Evolutionary conservation across 768 basidiomycete genomes (phyloP).

Genomic region (Fomitopsis pulvina): DNA sequence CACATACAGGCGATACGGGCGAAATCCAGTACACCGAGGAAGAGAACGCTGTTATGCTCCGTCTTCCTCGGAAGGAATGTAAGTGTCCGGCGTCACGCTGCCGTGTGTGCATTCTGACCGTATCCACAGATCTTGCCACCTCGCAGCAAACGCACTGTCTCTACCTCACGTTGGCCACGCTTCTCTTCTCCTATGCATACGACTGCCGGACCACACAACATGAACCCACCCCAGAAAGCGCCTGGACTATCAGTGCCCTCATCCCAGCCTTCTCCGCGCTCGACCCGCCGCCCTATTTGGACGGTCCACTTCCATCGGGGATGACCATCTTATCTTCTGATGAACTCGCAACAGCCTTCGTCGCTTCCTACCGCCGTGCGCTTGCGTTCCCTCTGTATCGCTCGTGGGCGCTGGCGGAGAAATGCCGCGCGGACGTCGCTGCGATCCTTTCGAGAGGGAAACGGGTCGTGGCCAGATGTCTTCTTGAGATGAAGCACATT

Average conservation of each 20-base stretch:
- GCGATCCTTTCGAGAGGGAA: conserved; percentile 51
- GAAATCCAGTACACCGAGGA: conserved; percentile 58
- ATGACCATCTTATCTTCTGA: conserved; percentile 25
- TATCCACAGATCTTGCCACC: conserved; percentile 51
- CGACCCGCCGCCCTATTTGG: conserved; percentile 53
- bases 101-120: neutral
- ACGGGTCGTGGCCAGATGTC: conserved; percentile 53
- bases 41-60: conserved; percentile 62
- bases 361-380: conserved; percentile 65
- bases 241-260: conserved; percentile 75
- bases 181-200: conserved; percentile 79
- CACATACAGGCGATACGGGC: conserved; percentile 31
- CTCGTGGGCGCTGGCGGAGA: conserved; percentile 67
- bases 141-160: conserved; percentile 49
- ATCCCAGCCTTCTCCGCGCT: conserved; percentile 79
- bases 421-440: conserved; percentile 61
- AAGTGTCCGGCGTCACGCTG: conserved; percentile 14
- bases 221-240: conserved; percentile 83
- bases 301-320: neutral
- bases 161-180: conserved; percentile 60
- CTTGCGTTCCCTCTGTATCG: conserved; percentile 77
- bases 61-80: conserved; percentile 49
- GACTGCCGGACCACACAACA: conserved; percentile 70
- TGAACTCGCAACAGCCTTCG: conserved; percentile 46
- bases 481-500: conserved; percentile 67